Evolutionary conservation across 1,284 basidiomycete species (phyloP), one percentile per base, ranked within the genome.

Genomic region (Pseudozyma thailandica): DNA sequence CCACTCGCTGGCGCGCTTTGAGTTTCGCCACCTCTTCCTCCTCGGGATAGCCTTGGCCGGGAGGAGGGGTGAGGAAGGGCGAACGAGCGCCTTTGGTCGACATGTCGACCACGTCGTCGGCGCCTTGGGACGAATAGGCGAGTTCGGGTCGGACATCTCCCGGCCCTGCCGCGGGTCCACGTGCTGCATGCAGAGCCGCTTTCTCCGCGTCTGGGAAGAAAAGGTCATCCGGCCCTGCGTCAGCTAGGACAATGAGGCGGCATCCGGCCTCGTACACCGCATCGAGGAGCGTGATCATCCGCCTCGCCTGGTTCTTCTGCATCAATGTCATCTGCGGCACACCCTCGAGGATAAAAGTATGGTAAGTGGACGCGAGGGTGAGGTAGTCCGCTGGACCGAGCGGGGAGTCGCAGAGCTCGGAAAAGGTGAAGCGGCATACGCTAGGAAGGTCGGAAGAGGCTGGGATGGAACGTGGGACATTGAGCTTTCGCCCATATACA

Each of bases 341-440:
- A 31, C 86, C 84, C 45, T 88, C 87, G 51, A 91, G 85, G 65
- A 88, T 85, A 53, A 90, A 83, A 0, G 87, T 89, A 55, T 86
- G 85, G 72, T 86, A 90, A 1, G 85, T 86, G 0, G 87, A 87
- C 0, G 88, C 87, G 9, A 91, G 82, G 0, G 88, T 87, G 38
- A 90, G 84, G 78, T 90, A 91, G 81, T 91, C 90, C 9, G 90
- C 90, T 1, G 89, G 86, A 0, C 90, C 90, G 0, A 90, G 84
- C 0, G 89, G 86, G 84, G 88, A 84, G 54, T 89, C 88, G 78
- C 89, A 91, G 1, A 91, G 85, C 38, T 90, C 85, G 4, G 85
- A 72, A 76, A 91, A 91, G 0, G 86, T 85, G 80, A 89, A 89
- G 52, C 86, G 86, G 9, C 86, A 85, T 3, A 84, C 84, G 1